phyloP scores from a whole-genome alignment of 306 rosid species.

The Castanopsis chinensis region DNA sequence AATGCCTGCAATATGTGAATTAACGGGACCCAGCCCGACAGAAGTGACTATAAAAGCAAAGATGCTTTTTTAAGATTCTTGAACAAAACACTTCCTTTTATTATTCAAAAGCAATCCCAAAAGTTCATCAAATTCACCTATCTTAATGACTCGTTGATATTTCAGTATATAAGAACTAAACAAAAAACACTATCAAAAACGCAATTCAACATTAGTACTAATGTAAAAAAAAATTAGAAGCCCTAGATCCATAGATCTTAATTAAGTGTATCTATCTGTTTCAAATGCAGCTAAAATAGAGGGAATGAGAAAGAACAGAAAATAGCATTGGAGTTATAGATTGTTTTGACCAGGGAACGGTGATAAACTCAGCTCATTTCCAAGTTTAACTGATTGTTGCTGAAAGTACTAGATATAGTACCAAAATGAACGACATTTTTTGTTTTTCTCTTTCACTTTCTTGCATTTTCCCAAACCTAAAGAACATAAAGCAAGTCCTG shows the following conservation, averaged over 20 bases:
- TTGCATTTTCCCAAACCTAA: not conserved
- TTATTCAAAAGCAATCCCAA: not conserved
- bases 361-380: too few species aligned
- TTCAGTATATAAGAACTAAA: not conserved
- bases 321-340: not conserved
- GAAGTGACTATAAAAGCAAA: slow-evolving; percentile 8
- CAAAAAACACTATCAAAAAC: not conserved
- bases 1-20: not conserved
- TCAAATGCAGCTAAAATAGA: not conserved
- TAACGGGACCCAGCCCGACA: slow-evolving; percentile 7
- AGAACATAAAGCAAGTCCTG: not conserved
- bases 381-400: too few species aligned
- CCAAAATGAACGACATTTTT: not conserved
- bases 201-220: not conserved
- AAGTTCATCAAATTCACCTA: not conserved
- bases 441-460: not conserved
- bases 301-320: not conserved
- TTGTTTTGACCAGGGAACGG: too few species aligned
- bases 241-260: too few species aligned
- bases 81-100: not conserved
- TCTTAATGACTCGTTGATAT: not conserved
- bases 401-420: not conserved
- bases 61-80: not conserved
- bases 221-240: not conserved
- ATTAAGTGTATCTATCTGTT: not conserved